Percentiles rank a stretch among this genome's conserved stretches.
These are phyloP conservation scores for Pseudopyricularia javanii DNA, from an alignment of 2,329 filamentous ascomycete species.

Conservation along the genomic window DNA sequence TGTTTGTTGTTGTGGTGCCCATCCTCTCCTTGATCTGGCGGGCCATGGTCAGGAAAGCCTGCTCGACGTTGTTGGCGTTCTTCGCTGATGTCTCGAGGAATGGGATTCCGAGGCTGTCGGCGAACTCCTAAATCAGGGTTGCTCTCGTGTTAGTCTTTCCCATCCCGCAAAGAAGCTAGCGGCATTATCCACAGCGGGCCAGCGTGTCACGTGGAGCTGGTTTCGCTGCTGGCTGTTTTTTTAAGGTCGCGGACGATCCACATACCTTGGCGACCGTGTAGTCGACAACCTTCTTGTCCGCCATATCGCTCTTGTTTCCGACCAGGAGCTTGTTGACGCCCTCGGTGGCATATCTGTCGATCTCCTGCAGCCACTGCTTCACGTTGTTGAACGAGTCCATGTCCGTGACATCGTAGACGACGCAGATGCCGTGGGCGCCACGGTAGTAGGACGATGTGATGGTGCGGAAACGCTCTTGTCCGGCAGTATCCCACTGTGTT, in stretches of 20 bases:
- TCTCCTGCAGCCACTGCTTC: slow-evolving; percentile 99
- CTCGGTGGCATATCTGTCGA: slow-evolving; percentile 97
- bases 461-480: slow-evolving; percentile 95
- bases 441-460: slow-evolving; percentile 99
- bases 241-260: slow-evolving; percentile 1
- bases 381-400: slow-evolving; percentile 99
- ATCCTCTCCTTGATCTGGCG: slow-evolving; percentile 99
- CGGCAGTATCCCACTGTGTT: slow-evolving; percentile 85
- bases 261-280: slow-evolving; percentile 97
- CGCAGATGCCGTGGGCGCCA: slow-evolving; percentile 96
- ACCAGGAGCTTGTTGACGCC: slow-evolving; percentile 99
- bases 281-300: slow-evolving; percentile 99
- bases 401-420: slow-evolving; percentile 99
- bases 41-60: slow-evolving; percentile 99
- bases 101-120: slow-evolving; percentile 94
- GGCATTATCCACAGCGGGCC: background rate
- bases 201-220: background rate
- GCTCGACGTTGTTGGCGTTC: slow-evolving; percentile 98
- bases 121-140: slow-evolving; percentile 65
- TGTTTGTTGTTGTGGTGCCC: slow-evolving; percentile 89
- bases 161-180: background rate
- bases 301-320: slow-evolving; percentile 99
- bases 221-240: background rate
- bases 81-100: slow-evolving; percentile 99
- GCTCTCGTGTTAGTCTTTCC: background rate